A percentile compares a stretch with the other conserved stretches of the same genome.
phyloP scores from a whole-genome alignment of 2,329 filamentous ascomycete species.

The Epichloe scottii region DNA sequence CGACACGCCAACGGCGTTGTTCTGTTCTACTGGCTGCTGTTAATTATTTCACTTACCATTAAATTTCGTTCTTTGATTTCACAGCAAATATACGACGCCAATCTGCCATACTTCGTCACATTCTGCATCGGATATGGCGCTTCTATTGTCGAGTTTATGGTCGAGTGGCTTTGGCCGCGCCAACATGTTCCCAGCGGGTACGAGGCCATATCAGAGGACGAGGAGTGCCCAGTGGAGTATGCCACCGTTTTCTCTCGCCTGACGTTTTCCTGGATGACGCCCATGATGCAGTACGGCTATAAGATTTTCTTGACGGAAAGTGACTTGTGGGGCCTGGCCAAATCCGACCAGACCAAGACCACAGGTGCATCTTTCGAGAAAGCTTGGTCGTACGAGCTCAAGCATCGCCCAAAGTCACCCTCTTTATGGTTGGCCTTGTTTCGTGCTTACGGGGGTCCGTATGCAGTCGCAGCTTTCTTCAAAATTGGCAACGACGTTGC shows the following conservation, averaged over 20 bases:
- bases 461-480: conserved; percentile 68
- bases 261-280: conserved; percentile 98
- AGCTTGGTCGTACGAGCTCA: conserved; percentile 67
- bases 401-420: conserved; percentile 41
- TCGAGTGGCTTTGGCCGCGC: conserved; percentile 85
- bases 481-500: conserved; percentile 80
- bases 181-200: conserved; percentile 43
- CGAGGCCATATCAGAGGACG: conserved; percentile 43
- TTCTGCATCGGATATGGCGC: conserved; percentile 63
- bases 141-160: conserved; percentile 54
- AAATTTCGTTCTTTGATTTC: conserved; percentile 80
- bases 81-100: conserved; percentile 55
- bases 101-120: conserved; percentile 62
- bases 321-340: conserved; percentile 85
- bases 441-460: conserved; percentile 73
- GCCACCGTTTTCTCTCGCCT: conserved; percentile 87
- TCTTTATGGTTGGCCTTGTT: conserved; percentile 82
- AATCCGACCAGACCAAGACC: conserved; percentile 62
- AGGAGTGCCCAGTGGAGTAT: conserved; percentile 68
- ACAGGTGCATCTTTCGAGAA: conserved; percentile 60
- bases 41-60: conserved; percentile 63
- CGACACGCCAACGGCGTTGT: conserved; percentile 79
- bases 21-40: conserved; percentile 84
- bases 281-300: conserved; percentile 92
- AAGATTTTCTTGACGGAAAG: conserved; percentile 85